Conservation (phyloP, 495 filamentous ascomycete species). For the Daldinia childiae region DNA sequence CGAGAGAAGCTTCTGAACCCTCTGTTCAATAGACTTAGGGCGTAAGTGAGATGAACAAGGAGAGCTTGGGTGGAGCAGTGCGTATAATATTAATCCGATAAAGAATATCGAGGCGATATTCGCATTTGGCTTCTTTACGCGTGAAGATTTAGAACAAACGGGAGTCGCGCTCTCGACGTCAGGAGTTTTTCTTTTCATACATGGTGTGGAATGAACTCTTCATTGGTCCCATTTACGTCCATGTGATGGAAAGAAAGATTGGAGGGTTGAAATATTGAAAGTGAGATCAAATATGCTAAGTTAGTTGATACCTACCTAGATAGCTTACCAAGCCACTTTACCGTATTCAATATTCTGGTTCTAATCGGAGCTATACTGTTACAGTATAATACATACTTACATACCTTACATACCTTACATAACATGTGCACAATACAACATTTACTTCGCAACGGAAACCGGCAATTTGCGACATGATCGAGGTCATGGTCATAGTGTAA, state of each 20-base stretch:
- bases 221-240: background rate
- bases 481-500: background rate
- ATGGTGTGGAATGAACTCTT: constrained; percentile 8
- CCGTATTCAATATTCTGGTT: background rate
- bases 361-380: background rate
- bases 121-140: constrained; percentile 8
- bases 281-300: background rate
- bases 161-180: constrained; percentile 6
- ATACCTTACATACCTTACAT: background rate
- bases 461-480: background rate
- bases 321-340: constrained; percentile 31
- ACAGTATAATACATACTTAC: background rate
- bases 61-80: background rate
- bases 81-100: background rate
- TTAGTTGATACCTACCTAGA: background rate
- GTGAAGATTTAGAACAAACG: background rate
- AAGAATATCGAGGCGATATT: constrained; percentile 1
- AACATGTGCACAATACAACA: background rate
- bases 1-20: constrained; percentile 74
- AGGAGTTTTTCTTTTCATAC: constrained; percentile 21
- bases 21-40: constrained; percentile 63
- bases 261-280: background rate
- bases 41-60: constrained; percentile 21
- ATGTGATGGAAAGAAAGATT: background rate
- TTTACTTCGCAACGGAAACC: background rate